Conservation (phyloP, 768 basidiomycete genomes). For the Clitopilus passeckerianus region DNA sequence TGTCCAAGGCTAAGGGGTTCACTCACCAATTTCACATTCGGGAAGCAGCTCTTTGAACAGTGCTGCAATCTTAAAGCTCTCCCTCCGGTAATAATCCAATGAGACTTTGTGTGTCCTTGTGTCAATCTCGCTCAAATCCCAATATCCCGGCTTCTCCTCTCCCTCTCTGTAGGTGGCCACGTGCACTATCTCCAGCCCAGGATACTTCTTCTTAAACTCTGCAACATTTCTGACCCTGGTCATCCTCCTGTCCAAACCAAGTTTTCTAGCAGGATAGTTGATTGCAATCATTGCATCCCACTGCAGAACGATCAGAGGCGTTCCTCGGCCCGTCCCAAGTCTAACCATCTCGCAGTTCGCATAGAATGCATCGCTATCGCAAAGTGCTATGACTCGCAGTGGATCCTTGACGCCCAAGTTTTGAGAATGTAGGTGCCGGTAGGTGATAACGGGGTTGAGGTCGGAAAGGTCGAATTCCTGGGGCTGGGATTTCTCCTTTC, state of each 20-base stretch:
- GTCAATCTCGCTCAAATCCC: conserved; percentile 69
- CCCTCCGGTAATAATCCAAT: conserved; percentile 87
- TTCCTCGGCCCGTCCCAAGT: conserved; percentile 53
- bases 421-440: conserved; percentile 68
- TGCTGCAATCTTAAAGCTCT: conserved; percentile 81
- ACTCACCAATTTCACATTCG: conserved; percentile 73
- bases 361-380: conserved; percentile 87
- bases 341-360: conserved; percentile 85
- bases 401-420: conserved; percentile 71
- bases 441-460: conserved; percentile 66
- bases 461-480: conserved; percentile 47
- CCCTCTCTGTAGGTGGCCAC: conserved; percentile 94
- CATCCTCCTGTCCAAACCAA: conserved; percentile 51
- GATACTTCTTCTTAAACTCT: conserved; percentile 84
- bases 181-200: conserved; percentile 80
- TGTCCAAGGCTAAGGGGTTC: neutral
- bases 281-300: conserved; percentile 92
- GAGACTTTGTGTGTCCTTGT: conserved; percentile 94
- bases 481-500: conserved; percentile 43
- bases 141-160: conserved; percentile 82
- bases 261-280: conserved; percentile 91
- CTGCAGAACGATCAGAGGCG: conserved; percentile 79
- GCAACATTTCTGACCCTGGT: conserved; percentile 82
- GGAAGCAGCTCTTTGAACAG: conserved; percentile 80
- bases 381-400: conserved; percentile 80